A percentile compares a stretch with the other conserved stretches of the same genome.
These are phyloP conservation scores for Aspergillus sp. DNA, from an alignment of 2,329 filamentous ascomycete species.

Conservation along the genomic window DNA sequence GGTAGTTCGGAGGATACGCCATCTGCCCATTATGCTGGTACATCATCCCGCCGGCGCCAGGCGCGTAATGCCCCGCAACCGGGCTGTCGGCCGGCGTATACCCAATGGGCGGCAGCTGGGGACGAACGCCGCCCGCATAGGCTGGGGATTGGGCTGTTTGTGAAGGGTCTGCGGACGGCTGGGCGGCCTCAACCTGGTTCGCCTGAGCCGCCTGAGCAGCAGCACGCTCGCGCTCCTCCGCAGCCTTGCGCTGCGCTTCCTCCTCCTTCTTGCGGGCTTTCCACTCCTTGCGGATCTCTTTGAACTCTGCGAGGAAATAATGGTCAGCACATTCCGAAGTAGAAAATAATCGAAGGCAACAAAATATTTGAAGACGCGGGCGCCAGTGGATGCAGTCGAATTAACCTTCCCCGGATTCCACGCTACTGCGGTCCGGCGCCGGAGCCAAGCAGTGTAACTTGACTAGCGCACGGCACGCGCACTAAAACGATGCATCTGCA, in stretches of 20 bases:
- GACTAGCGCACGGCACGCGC: conserved; percentile 33
- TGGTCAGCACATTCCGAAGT: background rate
- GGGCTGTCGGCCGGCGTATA: conserved; percentile 54
- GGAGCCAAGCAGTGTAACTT: conserved; percentile 43
- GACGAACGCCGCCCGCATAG: conserved; percentile 44
- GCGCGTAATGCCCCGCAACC: conserved; percentile 54
- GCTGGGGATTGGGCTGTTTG: conserved; percentile 33
- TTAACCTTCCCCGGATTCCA: conserved; percentile 40
- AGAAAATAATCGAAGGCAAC: conserved; percentile 2
- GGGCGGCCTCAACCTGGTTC: conserved; percentile 41
- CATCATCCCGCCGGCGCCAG: conserved; percentile 43
- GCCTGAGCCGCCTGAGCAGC: conserved; percentile 42
- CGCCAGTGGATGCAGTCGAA: conserved; percentile 9
- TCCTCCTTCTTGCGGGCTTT: conserved; percentile 99
- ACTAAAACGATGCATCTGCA: conserved; percentile 31
- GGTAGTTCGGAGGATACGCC: conserved; percentile 39
- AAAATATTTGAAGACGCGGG: conserved; percentile 4
- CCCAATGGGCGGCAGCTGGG: conserved; percentile 66
- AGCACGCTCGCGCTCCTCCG: conserved; percentile 72
- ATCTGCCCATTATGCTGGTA: conserved; percentile 42
- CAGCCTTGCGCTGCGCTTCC: conserved; percentile 77
- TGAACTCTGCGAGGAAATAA: conserved; percentile 63
- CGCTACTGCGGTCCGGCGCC: conserved; percentile 44
- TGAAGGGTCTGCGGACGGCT: conserved; percentile 39
- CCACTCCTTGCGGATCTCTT: conserved; percentile 98